Conservation (phyloP, 2,329 filamentous ascomycete species). For the Cercospora sp. region DNA sequence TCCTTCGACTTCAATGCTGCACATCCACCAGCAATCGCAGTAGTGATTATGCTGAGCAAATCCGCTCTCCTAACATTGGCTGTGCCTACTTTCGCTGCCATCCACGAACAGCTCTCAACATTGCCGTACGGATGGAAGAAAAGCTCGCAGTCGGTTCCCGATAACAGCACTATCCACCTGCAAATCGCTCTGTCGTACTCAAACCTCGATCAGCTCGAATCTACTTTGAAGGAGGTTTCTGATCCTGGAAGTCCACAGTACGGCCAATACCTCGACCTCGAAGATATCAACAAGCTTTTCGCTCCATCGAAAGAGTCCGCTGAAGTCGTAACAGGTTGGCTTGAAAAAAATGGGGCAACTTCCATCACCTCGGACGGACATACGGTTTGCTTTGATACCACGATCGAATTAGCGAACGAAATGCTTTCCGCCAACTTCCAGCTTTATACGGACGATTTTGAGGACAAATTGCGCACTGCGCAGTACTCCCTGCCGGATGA, state of each 20-base stretch:
- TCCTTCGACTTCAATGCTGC: background rate
- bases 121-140: background rate
- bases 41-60: background rate
- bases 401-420: conserved; percentile 42
- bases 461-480: conserved; percentile 44
- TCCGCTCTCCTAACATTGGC: background rate
- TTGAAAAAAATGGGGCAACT: conserved; percentile 45
- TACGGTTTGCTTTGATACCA: conserved; percentile 39
- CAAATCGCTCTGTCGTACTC: conserved; percentile 14
- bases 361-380: conserved; percentile 43
- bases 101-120: background rate
- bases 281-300: conserved; percentile 49
- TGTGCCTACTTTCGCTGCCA: background rate
- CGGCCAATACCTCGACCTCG: conserved; percentile 51
- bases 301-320: conserved; percentile 42
- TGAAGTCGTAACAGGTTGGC: conserved; percentile 42
- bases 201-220: conserved; percentile 43
- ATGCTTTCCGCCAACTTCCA: conserved; percentile 46
- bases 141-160: background rate
- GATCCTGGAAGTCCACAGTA: conserved; percentile 52
- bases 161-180: background rate
- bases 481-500: conserved; percentile 40
- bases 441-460: conserved; percentile 40
- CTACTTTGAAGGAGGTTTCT: conserved; percentile 45
- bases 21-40: background rate